A percentile compares a stretch with the other conserved stretches of the same genome.
Conservation (phyloP, 371 early-diverging fungal species). For the Phascolomyces articulosus region DNA sequence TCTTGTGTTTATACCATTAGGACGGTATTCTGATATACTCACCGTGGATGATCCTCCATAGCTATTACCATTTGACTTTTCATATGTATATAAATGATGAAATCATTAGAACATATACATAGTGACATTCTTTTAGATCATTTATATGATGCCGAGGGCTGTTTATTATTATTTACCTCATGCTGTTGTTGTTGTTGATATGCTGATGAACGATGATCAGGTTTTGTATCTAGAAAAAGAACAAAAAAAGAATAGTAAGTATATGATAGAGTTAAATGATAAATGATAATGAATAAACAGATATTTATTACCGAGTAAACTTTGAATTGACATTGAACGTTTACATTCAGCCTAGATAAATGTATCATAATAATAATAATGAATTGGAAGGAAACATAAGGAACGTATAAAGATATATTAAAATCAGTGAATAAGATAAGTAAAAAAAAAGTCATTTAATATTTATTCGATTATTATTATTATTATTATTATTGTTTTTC, state of each 20-base stretch:
- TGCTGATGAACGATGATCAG: neutral
- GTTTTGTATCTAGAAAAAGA: neutral
- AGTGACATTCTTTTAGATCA: no score
- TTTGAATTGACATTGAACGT: constrained; percentile 12
- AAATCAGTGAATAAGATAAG: neutral
- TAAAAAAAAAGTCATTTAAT: neutral
- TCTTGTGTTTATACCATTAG: neutral
- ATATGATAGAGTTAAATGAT: neutral
- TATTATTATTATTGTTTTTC: no score
- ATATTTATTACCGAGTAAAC: constrained; percentile 1
- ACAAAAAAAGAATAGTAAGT: neutral
- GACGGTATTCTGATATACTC: neutral
- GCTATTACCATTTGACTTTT: neutral
- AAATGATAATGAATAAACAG: neutral
- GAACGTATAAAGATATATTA: neutral
- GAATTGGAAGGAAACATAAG: neutral
- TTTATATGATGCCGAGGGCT: no score
- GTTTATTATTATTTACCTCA: no score
- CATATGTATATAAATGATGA: neutral
- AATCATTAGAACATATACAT: neutral
- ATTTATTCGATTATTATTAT: no score
- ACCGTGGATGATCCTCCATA: neutral
- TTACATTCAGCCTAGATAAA: neutral
- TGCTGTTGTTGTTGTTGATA: neutral
- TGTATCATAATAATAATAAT: neutral